These are phyloP conservation scores for Aspergillus baeticus DNA, from an alignment of 495 filamentous ascomycete genomes.

Conservation along the genomic window DNA sequence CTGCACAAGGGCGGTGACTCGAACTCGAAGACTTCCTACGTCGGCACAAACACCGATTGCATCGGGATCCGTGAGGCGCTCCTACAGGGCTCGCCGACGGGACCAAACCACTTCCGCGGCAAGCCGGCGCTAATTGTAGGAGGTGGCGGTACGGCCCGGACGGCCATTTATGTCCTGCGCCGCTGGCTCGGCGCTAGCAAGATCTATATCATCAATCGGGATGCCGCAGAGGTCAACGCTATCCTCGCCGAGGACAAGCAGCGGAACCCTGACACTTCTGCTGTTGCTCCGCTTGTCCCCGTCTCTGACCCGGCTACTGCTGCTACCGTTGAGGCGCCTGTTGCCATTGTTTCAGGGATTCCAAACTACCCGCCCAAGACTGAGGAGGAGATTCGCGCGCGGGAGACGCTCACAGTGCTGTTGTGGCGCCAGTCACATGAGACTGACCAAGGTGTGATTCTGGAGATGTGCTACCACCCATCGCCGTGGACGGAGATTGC, in stretches of 20 bases:
- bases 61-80: slow-evolving; percentile 70
- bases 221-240: slow-evolving; percentile 58
- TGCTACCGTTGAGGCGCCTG: slow-evolving; percentile 51
- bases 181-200: slow-evolving; percentile 61
- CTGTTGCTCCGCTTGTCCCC: slow-evolving; percentile 50
- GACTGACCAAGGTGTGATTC: slow-evolving; percentile 59
- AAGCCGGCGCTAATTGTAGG: slow-evolving; percentile 62
- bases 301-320: slow-evolving; percentile 58
- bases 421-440: slow-evolving; percentile 29
- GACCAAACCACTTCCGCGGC: slow-evolving; percentile 43
- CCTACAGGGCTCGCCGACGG: slow-evolving; percentile 50
- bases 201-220: slow-evolving; percentile 72
- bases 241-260: slow-evolving; percentile 53
- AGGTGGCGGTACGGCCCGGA: slow-evolving; percentile 68
- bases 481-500: slow-evolving; percentile 64
- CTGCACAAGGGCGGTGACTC: slow-evolving; percentile 43
- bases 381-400: slow-evolving; percentile 53
- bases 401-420: slow-evolving; percentile 57
- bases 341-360: slow-evolving; percentile 63
- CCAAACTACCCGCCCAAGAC: slow-evolving; percentile 68
- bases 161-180: slow-evolving; percentile 65
- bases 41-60: slow-evolving; percentile 76
- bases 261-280: slow-evolving; percentile 33
- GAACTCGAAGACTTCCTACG: slow-evolving; percentile 36
- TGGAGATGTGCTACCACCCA: slow-evolving; percentile 83